Conservation (phyloP, 176 grass and related monocot genomes). For the Eremochloa ophiuroides region DNA sequence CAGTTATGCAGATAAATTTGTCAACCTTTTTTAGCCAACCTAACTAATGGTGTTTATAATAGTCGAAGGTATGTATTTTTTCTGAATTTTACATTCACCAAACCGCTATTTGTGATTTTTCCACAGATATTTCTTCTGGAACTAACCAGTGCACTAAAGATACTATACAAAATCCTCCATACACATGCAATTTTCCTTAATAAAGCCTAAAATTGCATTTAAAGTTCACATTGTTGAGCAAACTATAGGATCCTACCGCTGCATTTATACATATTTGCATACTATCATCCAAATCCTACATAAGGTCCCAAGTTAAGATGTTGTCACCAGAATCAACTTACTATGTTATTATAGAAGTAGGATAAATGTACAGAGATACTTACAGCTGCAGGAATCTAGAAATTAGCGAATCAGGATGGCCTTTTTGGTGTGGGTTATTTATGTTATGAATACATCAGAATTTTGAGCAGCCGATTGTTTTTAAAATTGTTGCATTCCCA, state of each 20-base stretch:
- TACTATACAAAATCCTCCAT: no score
- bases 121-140: neutral
- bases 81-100: no score
- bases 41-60: no score
- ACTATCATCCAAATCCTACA: neutral
- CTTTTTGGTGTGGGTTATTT: neutral
- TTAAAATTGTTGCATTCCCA: neutral
- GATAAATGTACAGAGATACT: neutral
- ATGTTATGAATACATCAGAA: neutral
- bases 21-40: no score
- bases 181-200: neutral
- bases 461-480: neutral
- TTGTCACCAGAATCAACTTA: neutral
- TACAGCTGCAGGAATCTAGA: neutral
- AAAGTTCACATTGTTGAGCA: neutral
- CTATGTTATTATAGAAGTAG: neutral
- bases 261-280: neutral
- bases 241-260: neutral
- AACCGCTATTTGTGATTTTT: neutral
- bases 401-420: neutral
- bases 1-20: no score
- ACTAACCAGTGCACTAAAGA: neutral
- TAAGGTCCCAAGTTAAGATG: neutral
- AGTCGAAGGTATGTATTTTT: no score
- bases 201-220: neutral